Evolutionary conservation across 208 protist species (phyloP), one percentile per base, ranked within the genome.

Genomic region (Wallacemonas sp.): DNA sequence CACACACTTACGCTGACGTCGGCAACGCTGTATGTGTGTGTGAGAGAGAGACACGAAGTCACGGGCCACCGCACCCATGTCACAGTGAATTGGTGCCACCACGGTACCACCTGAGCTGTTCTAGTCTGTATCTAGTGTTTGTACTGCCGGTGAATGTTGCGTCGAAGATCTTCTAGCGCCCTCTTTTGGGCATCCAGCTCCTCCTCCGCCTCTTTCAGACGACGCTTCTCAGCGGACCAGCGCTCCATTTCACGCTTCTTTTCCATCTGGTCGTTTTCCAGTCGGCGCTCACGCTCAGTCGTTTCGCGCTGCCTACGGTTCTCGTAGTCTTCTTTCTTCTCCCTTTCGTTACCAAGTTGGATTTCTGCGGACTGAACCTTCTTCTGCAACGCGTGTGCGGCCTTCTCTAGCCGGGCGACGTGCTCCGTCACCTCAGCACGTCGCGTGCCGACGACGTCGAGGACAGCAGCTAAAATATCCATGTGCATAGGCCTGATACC

Each of bases 131-230:
- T 38, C 24, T 58, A 58, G 31, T 58, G 51, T 27, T 58, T 62
- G 62, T 83, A 91, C 41, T 88, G 76, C 58, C 77, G 79, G 71
- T 86, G 74, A 66, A 95, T 93, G 62, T 66, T 70, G 0, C 61
- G 54, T 51, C 82, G 82, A 12, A 95, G 68, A 0, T 51, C 24
- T 2, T 84, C 81, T 5, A 95, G 70, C 15, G 12, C 63, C 11
- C 68, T 62, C 41, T 80, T 62, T 28, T 82, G 65, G 22, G 62
- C 61, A 26, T 44, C 55, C 27, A 93, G 69, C 60, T 84, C 70
- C 26, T 73, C 71, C 38, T 78, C 73, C 26, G 79, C 75, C 11
- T 77, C 62, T 1, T 79, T 46, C 17, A 91, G 72, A 5, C 80
- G 63, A 8, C 42, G 64, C 27, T 74, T 76, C 65, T 93, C 82